phyloP scores from a whole-genome alignment of 1,139 yeast genomes.

The Lodderomyces beijingensis region DNA sequence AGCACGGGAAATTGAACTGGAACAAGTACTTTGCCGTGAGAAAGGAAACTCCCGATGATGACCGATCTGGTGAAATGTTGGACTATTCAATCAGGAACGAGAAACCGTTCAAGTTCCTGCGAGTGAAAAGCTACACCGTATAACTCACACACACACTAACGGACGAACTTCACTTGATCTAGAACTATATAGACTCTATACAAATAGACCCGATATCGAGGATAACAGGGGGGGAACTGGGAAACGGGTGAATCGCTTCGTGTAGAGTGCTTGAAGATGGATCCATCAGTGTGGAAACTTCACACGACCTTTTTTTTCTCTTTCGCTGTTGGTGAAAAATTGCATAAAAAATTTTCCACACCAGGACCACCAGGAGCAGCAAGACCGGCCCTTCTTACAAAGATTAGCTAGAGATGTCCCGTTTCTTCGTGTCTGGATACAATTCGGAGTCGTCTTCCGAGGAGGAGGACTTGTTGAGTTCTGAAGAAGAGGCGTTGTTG shows the following conservation, averaged over 20 bases:
- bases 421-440: conserved; percentile 68
- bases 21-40: conserved; percentile 52
- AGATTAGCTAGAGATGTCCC: conserved; percentile 54
- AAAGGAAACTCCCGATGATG: conserved; percentile 27
- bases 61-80: conserved; percentile 47
- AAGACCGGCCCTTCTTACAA: too few relatives aligned
- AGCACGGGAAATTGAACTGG: conserved; percentile 71
- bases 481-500: conserved; percentile 65
- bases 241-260: too few relatives aligned
- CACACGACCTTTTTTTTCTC: conserved; percentile 3
- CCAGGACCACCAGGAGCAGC: too few relatives aligned
- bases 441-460: conserved; percentile 66
- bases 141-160: too few relatives aligned
- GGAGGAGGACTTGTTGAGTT: conserved; percentile 69
- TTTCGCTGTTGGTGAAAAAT: too few relatives aligned
- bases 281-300: too few relatives aligned
- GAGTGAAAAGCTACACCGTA: conserved; percentile 56
- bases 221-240: too few relatives aligned
- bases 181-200: too few relatives aligned
- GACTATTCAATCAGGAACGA: conserved; percentile 63
- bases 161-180: too few relatives aligned
- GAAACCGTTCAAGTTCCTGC: conserved; percentile 68
- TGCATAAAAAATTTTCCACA: too few relatives aligned
- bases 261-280: too few relatives aligned
- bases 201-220: too few relatives aligned